Conservation (phyloP, 805 yeast genomes). For the Wickerhamiella parazyma region DNA sequence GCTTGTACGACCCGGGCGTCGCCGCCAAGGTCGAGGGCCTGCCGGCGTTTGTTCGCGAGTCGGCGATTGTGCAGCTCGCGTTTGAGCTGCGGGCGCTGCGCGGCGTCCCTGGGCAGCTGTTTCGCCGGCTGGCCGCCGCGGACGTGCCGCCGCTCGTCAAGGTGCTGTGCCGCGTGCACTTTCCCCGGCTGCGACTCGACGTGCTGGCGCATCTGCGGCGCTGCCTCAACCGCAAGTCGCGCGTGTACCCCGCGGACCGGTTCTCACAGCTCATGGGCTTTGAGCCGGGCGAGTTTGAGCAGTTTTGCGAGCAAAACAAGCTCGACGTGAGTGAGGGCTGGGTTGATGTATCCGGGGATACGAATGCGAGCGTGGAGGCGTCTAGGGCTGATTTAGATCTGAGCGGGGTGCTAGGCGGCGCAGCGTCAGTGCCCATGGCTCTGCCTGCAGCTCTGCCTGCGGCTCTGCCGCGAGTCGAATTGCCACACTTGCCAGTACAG, state of each 20-base stretch:
- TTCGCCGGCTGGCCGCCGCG: conserved; percentile 38
- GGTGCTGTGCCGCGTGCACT: conserved; percentile 65
- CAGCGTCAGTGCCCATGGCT: no score
- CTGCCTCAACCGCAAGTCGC: conserved; percentile 50
- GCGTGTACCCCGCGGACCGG: conserved; percentile 38
- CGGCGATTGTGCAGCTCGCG: conserved; percentile 54
- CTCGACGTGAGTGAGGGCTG: conserved; percentile 10
- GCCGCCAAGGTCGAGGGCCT: conserved; percentile 61
- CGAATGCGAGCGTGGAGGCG: neutral
- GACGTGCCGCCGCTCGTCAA: conserved; percentile 53
- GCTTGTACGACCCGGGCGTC: conserved; percentile 70
- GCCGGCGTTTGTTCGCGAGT: conserved; percentile 42
- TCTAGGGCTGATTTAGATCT: neutral
- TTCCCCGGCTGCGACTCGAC: conserved; percentile 63
- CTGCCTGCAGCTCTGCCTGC: no score
- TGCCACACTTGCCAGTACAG: no score
- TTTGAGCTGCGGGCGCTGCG: conserved; percentile 52
- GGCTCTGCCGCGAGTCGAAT: neutral
- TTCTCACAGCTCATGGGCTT: conserved; percentile 48
- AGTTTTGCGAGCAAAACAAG: conserved; percentile 36
- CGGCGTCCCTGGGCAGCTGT: conserved; percentile 53
- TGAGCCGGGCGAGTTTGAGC: conserved; percentile 41
- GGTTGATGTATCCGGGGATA: conserved; percentile 11
- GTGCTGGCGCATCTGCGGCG: conserved; percentile 55
- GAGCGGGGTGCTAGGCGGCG: no score